Conservation (phyloP, 768 basidiomycete species). For the Amanita fuliginea region DNA sequence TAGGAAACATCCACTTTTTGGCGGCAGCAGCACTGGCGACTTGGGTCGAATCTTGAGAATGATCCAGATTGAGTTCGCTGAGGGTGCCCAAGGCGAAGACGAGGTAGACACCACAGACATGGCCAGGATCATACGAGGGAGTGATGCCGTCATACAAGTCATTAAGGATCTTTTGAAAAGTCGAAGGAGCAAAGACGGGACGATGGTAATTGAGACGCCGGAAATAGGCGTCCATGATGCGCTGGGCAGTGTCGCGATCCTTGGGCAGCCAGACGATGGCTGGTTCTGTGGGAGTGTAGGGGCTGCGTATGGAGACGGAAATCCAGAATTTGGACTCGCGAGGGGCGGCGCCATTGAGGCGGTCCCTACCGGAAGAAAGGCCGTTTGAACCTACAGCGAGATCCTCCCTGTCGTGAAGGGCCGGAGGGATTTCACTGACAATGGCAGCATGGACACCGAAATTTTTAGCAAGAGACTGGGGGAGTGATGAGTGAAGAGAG, state of each 20-base stretch:
- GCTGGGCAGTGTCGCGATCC: constrained; percentile 53
- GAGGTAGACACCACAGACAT: constrained; percentile 67
- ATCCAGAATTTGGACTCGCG: constrained; percentile 57
- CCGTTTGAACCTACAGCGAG: constrained; percentile 68
- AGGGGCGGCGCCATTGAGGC: constrained; percentile 41
- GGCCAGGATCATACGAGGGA: constrained; percentile 58
- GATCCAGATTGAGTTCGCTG: constrained; percentile 65
- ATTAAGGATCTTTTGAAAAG: constrained; percentile 55
- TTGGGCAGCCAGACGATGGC: constrained; percentile 66
- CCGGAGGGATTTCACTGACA: constrained; percentile 44
- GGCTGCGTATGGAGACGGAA: constrained; percentile 19
- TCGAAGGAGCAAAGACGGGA: constrained; percentile 59
- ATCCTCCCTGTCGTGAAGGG: constrained; percentile 51
- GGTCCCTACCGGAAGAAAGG: constrained; percentile 59
- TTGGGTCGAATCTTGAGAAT: constrained; percentile 28
- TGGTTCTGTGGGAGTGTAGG: constrained; percentile 25
- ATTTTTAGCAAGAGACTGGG: constrained; percentile 57
- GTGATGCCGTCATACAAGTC: constrained; percentile 52
- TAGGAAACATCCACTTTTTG: constrained; percentile 51
- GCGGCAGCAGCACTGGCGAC: constrained; percentile 28
- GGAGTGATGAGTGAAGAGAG: constrained; percentile 1
- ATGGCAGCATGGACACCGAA: constrained; percentile 72
- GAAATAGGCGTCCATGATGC: constrained; percentile 66
- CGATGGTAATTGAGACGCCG: constrained; percentile 67
- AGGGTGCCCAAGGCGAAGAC: constrained; percentile 74